Base-by-base conservation (phyloP, 208 protist genomes). In the Wallacemonas rigidus region DNA sequence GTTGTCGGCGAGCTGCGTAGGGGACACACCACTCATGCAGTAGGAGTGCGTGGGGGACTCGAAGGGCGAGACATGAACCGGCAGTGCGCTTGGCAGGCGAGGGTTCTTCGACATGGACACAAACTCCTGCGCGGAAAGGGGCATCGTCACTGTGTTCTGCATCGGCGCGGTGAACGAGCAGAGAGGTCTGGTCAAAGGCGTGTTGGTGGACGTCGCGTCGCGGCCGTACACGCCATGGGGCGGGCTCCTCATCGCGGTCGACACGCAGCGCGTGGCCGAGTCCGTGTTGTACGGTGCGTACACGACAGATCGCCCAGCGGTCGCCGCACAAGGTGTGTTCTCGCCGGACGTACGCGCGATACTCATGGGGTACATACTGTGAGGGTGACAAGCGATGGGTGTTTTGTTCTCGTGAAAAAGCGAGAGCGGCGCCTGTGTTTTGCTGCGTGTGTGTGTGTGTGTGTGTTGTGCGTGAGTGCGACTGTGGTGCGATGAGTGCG, bases 221-320 rank as follows among this genome's bases (percentile, higher is more conserved):
- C 14, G 15, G 9, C 53, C 9, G 53, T 36, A 38, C 14, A 57
- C 17, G 5, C 9, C 53, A 17, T 8, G 5, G 17, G 1, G 17
- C 17, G 53, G 53, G 53, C 8, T 15, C 53, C 11, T 17, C 14
- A 17, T 15, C 6, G 53, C 15, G 53, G 53, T 8, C 26, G 54
- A 17, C 12, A 63, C 54, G 54, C 54, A 8, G 54, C 54, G 54
- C 15, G 54, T 58, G 15, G 54, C 54, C 15, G 54, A 38, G 54
- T 44, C 36, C 9, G 17, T n/a, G 39, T 39, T 63, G 57, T 63
- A 63, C 17, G 57, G 57, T 43, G 57, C 44, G 44, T 68, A 9
- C 41, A 55, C 63, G 36, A 54, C 26, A 26, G 26, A 26, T 26
- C 26, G 26, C 26, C 26, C 26, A 26, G 26, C 26, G 26, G 26